Conservation (phyloP, 768 basidiomycete species). For the Lanmaoa pseudosensibilis region DNA sequence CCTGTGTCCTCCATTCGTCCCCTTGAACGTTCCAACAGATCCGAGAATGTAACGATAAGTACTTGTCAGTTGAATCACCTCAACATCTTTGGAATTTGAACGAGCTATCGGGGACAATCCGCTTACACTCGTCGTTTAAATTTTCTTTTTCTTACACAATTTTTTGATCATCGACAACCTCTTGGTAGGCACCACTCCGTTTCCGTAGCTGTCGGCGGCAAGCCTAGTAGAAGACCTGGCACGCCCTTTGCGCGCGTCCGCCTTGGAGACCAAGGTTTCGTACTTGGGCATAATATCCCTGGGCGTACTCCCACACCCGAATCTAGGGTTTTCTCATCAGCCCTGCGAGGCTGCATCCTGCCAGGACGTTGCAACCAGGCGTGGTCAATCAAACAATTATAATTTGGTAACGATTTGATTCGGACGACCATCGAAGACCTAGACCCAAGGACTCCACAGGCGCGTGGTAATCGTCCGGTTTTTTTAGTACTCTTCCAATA, state of each 20-base stretch:
- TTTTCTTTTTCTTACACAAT: constrained; percentile 14
- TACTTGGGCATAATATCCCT: constrained; percentile 6
- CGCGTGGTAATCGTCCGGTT: constrained; percentile 28
- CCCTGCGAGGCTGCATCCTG: constrained; percentile 21
- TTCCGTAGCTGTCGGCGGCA: constrained; percentile 16
- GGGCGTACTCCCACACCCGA: constrained; percentile 15
- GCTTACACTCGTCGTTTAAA: constrained; percentile 3
- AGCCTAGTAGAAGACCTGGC: constrained; percentile 17
- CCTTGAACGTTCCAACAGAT: constrained; percentile 27
- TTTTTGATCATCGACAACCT: constrained; percentile 1
- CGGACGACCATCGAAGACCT: constrained; percentile 19
- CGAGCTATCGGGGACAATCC: neutral
- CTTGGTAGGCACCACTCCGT: constrained; percentile 2
- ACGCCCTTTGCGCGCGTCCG: constrained; percentile 32
- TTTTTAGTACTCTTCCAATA: constrained; percentile 3
- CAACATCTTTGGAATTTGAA: constrained; percentile 5
- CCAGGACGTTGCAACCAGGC: constrained; percentile 12
- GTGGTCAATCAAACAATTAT: constrained; percentile 10
- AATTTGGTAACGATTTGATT: constrained; percentile 27
- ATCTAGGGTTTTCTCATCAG: constrained; percentile 25
- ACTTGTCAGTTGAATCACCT: neutral
- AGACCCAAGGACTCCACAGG: constrained; percentile 26
- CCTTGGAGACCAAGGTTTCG: constrained; percentile 19
- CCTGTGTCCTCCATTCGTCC: constrained; percentile 10
- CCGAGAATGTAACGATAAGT: constrained; percentile 3